Evolutionary conservation across 768 basidiomycete species (phyloP), one percentile per base, ranked within the genome.

Genomic region (Agaricus bisporus): DNA sequence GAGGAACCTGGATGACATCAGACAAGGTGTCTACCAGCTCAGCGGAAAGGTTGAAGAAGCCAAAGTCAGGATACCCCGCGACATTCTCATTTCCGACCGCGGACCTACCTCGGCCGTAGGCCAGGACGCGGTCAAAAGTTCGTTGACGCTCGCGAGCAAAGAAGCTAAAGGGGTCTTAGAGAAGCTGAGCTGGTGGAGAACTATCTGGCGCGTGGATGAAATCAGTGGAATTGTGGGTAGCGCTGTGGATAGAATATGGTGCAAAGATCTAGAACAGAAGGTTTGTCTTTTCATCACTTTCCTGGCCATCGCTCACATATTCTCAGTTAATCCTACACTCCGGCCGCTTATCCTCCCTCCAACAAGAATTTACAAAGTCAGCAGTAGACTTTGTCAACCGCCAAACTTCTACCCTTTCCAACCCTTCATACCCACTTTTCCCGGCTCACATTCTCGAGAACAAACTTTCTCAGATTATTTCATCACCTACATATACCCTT

Each of bases 301-400:
- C 28, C 17, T 39, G 1, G 15, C 48, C 12, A n/a, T 15, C 25
- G 25, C 17, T 12, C 22, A 43, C 25, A 15, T 37, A 29, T 18
- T 38, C 36, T 36, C 51, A 89, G 87, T 73, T 90, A 36, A 73
- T 83, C 37, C 74, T 83, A 46, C 80, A 87, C 51, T 77, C 83
- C 1, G 88, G 88, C 12, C 72, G 76, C 22, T 71, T 91, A 10
- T 66, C 75, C 10, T 65, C 61, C 8, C 61, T 76, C 11, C 85
- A 85, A 64, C 58, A 68, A 12, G 60, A 69, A 2, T 62, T 82
- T 18, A 70, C 75, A 2, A 58, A 61, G 41, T 69, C 73, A 12
- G 74, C 76, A 11, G 72, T 73, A 29, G 42, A 55, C 3, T 68
- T 83, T 15, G 53, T 48, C 36, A 17, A 32, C 22, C 29, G 25